Evolutionary conservation across 495 filamentous ascomycete genomes (phyloP).

Genomic region (Podospora didyma): DNA sequence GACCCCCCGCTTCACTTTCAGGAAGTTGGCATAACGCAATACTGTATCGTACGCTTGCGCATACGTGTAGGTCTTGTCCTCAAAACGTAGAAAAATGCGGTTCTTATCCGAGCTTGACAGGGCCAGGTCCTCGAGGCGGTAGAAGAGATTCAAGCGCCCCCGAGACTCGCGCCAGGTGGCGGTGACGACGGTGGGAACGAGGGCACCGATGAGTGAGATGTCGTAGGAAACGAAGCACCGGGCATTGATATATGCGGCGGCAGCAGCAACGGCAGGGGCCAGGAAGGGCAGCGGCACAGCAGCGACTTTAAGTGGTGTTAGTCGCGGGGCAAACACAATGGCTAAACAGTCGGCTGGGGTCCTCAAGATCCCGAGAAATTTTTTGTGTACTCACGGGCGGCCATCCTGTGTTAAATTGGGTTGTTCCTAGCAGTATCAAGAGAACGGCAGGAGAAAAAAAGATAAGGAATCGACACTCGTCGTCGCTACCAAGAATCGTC

Average conservation of each 20-base stretch:
- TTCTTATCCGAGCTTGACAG: slow-evolving; percentile 51
- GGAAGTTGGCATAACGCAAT: slow-evolving; percentile 78
- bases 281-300: slow-evolving; percentile 47
- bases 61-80: slow-evolving; percentile 75
- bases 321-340: not conserved
- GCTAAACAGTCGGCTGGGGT: not conserved
- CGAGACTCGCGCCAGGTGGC: slow-evolving; percentile 43
- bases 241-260: slow-evolving; percentile 79
- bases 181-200: slow-evolving; percentile 40
- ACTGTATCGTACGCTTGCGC: slow-evolving; percentile 71
- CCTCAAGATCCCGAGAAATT: not conserved
- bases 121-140: slow-evolving; percentile 69
- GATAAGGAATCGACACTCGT: too few species aligned
- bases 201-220: slow-evolving; percentile 45
- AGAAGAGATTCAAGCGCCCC: slow-evolving; percentile 72
- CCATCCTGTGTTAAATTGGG: slow-evolving; percentile 4
- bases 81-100: slow-evolving; percentile 65
- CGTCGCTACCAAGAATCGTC: too few species aligned
- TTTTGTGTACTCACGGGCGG: slow-evolving; percentile 5
- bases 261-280: slow-evolving; percentile 61
- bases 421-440: not conserved
- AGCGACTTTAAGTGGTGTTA: slow-evolving; percentile 1
- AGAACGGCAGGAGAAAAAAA: too few species aligned
- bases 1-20: slow-evolving; percentile 66
- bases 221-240: slow-evolving; percentile 67